Base-by-base conservation (phyloP, 1,284 basidiomycete genomes). In the Cryptococcus maquisensis region DNA sequence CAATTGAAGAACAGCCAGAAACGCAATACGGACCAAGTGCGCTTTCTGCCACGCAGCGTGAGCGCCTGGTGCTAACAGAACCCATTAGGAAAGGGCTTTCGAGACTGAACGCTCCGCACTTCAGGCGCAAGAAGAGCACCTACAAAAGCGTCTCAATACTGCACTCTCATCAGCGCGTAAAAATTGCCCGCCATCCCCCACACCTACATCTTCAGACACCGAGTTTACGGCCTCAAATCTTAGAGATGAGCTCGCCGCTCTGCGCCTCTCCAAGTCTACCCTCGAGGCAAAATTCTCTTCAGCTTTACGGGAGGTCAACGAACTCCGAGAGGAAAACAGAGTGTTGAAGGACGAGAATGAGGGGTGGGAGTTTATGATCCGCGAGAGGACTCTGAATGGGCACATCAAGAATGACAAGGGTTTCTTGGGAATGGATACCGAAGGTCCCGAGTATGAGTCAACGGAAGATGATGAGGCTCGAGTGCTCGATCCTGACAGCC, bases 341-440 rank as follows among this genome's bases (percentile, higher is more conserved):
- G 49, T 60, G 40, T 59, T 80, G 10, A 64, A 72, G 72, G 92
- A 96, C 71, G 92, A 96, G 67, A 96, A 95, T 73, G 91, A 95
- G 75, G 88, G 88, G 47, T 97, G 91, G 78, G 91, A 94, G 81
- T 89, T 92, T 58, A 80, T 97, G 43, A 78, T 96, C 26, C 81
- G 89, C 56, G 91, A 96, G 77, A 85, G 83, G 76, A 96, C 93
- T 0, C 78, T 97, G 40, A 91, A 81, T 59, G 92, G 92, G 2
- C 84, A 89, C 63, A 87, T 90, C 66, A 80, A 63, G 82, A 84
- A 52, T 12, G 84, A 83, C 39, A 82, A 79, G 35, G 79, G 40
- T 20, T 45, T 49, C 39, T 32, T 43, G 50, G 35, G 28, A 32
- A 50, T 44, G 40, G 13, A 37, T 24, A n/a, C 44, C 71, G 36